phyloP scores from a whole-genome alignment of 352 stramenopile genomes.

The Phytophthora uliginosa region DNA sequence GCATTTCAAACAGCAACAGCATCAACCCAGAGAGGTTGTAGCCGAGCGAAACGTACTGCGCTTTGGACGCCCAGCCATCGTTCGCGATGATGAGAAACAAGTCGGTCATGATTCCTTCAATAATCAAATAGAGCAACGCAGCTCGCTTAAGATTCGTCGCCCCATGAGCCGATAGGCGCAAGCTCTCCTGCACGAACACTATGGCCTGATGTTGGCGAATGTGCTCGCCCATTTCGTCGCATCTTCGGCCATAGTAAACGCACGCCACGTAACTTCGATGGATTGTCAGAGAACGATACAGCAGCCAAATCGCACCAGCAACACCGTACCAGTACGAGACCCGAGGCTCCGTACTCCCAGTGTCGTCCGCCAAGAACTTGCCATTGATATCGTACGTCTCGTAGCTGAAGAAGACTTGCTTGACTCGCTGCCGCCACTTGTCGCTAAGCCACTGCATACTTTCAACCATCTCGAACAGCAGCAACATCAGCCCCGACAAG shows the following conservation, averaged over 20 bases:
- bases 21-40: constrained; percentile 15
- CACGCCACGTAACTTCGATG: constrained; percentile 3
- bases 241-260: background rate
- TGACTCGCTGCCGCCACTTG: background rate
- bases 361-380: constrained; percentile 3
- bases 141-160: constrained; percentile 8
- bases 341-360: background rate
- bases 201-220: constrained; percentile 3
- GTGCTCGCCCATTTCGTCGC: background rate
- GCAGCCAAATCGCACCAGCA: constrained; percentile 5
- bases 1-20: constrained; percentile 14
- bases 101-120: constrained; percentile 15
- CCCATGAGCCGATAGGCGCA: constrained; percentile 5
- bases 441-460: background rate
- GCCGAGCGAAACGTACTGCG: constrained; percentile 14
- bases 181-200: constrained; percentile 12
- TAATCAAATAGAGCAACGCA: constrained; percentile 6
- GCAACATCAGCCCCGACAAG: background rate
- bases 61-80: constrained; percentile 6
- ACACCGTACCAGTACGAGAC: constrained; percentile 14
- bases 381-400: constrained; percentile 22
- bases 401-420: constrained; percentile 16
- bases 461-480: constrained; percentile 15
- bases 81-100: constrained; percentile 23
- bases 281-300: constrained; percentile 5